These are phyloP conservation scores for Lipomyces yamanashiensis DNA, from an alignment of 805 yeast genomes.

Conservation along the genomic window DNA sequence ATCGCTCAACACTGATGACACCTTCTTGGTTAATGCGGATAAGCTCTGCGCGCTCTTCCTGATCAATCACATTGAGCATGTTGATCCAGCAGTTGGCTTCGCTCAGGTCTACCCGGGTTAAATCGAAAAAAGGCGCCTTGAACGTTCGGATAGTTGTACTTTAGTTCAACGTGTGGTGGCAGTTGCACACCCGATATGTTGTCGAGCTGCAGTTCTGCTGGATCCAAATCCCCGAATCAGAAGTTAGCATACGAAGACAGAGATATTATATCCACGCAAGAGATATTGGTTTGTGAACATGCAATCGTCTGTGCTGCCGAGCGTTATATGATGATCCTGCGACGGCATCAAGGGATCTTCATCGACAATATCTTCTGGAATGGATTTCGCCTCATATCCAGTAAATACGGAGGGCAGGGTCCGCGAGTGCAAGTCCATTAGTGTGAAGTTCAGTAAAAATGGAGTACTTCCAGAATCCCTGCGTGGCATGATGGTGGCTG, in stretches of 20 bases:
- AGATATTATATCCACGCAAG: too few species aligned
- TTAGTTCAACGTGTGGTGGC: background rate
- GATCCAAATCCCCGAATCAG: background rate
- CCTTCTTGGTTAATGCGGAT: background rate
- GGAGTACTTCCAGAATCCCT: background rate
- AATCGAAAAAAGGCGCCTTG: constrained; percentile 11
- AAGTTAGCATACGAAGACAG: too few species aligned
- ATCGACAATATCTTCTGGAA: too few species aligned
- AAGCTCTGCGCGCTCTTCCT: constrained; percentile 3
- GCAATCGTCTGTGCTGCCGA: too few species aligned
- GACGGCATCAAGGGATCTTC: too few species aligned
- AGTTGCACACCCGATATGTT: background rate
- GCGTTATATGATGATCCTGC: too few species aligned
- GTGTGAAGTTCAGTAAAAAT: constrained; percentile 5
- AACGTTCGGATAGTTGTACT: background rate
- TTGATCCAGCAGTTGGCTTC: constrained; percentile 14
- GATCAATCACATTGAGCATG: constrained; percentile 1
- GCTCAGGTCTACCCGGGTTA: background rate
- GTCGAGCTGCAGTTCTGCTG: constrained; percentile 6
- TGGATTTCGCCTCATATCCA: too few species aligned
- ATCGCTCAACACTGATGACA: background rate
- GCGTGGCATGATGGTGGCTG: background rate
- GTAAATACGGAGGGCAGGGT: constrained; percentile 7
- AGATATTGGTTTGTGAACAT: too few species aligned
- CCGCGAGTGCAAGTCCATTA: background rate